Base-by-base conservation (phyloP, 2,329 filamentous ascomycete species). In the Pseudocercospora crystallina region DNA sequence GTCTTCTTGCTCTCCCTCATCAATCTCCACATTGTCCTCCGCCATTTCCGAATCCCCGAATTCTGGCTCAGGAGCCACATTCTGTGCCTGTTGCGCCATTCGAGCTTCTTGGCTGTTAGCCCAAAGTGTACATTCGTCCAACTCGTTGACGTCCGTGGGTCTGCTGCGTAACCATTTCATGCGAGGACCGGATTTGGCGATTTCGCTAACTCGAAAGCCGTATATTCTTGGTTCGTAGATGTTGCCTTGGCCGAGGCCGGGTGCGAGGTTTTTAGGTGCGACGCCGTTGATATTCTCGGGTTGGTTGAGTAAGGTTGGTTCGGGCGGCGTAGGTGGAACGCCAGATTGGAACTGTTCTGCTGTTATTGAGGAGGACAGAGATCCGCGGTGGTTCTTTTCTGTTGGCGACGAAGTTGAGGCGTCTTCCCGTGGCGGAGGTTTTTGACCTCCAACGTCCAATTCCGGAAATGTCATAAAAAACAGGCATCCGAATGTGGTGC, bases 381-480 rank as follows among this genome's bases (percentile, higher is more conserved):
- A 65, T 10, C 56, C 56, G 15, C 63, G 54, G 11, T 55, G 52
- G 29, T 58, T 59, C 41, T 65, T 63, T 8, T 47, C 53, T 47
- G 52, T 56, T 36, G 54, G 48, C 29, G 54, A 55, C 26, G 48
- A 42, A 13, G 51, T 38, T 35, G 51, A 51, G 17, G 43, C 36
- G 2, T 47, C 50, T 26, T 47, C 38, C 33, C 32, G 47, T 30
- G 53, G 51, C 29, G 49, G 47, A 26, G 54, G 51, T 49, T 37
- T 57, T 36, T 49, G 56, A 53, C 70, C 71, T 65, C 77, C 78
- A 53, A 97, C 83, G 62, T 96, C 90, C 66, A 96, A 87, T 68
- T 99, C 94, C 32, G 94, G 92, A 71, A 97, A 99, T 34, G 92
- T 99, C 78, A 99, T 92, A 69, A 99, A 90, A 76, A 99, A 99